Base-by-base conservation (phyloP, 176 grass and related monocot genomes). In the Alloteropsis semialata region DNA sequence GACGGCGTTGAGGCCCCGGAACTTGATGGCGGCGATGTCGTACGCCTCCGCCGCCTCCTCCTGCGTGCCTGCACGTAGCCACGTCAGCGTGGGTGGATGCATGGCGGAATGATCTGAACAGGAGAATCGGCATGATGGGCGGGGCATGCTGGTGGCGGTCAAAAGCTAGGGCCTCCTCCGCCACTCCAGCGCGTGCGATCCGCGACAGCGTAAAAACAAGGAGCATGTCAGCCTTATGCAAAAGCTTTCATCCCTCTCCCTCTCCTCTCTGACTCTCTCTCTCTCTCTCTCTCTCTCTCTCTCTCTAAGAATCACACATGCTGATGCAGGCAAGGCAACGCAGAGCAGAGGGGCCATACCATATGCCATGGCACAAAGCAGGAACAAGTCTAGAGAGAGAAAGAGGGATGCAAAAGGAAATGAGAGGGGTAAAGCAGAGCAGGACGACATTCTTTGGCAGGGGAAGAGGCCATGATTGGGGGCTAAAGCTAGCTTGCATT, bases 1-100 rank as follows among this genome's bases (percentile, higher is more conserved):
- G 58, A 99, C 97, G 37, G 97, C 97, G 78, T 99, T 99, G 41
- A 96, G 86, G 0, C 97, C 91, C 3, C 97, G 87, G 69, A 99
- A 99, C 73, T 99, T 99, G 68, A 99, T 99, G 6, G 97, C 97
- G 1, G 97, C 97, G 74, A 99, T 85, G 83, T 99, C 97, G 61
- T 99, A 99, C 46, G 97, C 97, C 84, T 99, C 97, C 12, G 97
- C 97, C 16, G 97, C 97, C 84, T 96, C 97, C 91, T 99, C 97
- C 83, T 99, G 97, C 27, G 97, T 94, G 54, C 97, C 97, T 99
- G 92, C 59, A 42, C 39, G 2, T 17, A 30, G 60, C 49, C 34
- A 57, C 66, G 49, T 71, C 16, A 6, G 41, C 78, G 75, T 32
- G 60, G 4, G 34, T 10, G 3, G 53, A 36, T 41, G 36, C 65